These are phyloP conservation scores for Colletotrichum orchidophilum DNA, from an alignment of 2,329 filamentous ascomycete genomes.

Conservation along the genomic window DNA sequence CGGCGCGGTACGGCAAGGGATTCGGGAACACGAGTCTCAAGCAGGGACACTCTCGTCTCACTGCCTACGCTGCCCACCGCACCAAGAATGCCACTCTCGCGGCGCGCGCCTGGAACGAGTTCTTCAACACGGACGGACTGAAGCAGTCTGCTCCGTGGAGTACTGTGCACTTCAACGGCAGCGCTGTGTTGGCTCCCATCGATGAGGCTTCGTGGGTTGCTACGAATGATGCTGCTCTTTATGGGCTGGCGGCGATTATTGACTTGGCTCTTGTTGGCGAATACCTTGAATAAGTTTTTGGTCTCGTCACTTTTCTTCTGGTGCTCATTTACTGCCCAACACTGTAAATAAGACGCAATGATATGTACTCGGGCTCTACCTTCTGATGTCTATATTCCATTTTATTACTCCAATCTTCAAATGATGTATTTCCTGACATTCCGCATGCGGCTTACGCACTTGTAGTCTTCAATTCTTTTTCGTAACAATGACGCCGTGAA, in stretches of 20 bases:
- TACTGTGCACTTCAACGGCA: conserved; percentile 51
- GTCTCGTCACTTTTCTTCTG: neutral
- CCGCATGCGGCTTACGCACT: no score
- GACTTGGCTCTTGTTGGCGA: conserved; percentile 54
- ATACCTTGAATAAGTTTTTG: neutral
- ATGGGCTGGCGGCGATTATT: conserved; percentile 66
- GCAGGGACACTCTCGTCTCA: conserved; percentile 67
- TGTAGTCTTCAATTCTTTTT: no score
- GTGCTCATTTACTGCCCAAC: neutral
- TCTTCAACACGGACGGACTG: conserved; percentile 56
- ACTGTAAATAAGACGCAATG: neutral
- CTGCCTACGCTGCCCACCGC: conserved; percentile 60
- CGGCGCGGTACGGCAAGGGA: conserved; percentile 58
- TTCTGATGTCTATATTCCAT: neutral
- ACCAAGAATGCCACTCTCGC: conserved; percentile 57
- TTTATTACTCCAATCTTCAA: neutral
- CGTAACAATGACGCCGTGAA: no score
- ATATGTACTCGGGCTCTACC: neutral
- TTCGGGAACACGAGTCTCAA: conserved; percentile 59
- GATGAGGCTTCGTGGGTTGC: conserved; percentile 67
- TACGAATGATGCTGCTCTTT: conserved; percentile 61
- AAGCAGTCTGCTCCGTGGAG: conserved; percentile 47
- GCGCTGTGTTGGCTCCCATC: conserved; percentile 54
- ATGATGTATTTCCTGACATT: no score
- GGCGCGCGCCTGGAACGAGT: conserved; percentile 63